phyloP scores from a whole-genome alignment of 2,329 filamentous ascomycete genomes.

The Reticulascus tulasneorum region DNA sequence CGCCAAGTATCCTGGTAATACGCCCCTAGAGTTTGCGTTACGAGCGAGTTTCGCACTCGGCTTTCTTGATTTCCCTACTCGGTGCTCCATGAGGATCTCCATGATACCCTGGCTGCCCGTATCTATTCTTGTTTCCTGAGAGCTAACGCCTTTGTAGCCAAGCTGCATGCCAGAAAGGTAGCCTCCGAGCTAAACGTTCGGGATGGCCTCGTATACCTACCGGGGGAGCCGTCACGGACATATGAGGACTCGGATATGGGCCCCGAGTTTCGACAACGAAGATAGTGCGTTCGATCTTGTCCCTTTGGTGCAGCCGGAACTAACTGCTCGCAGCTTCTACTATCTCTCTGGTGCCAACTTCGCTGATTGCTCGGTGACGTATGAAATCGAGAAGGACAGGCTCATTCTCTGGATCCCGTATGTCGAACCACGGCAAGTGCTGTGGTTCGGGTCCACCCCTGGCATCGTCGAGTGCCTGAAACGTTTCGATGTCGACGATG shows the following conservation, averaged over 20 bases:
- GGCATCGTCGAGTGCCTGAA: constrained; percentile 56
- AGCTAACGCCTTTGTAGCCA: constrained; percentile 34
- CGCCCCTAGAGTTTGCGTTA: not conserved
- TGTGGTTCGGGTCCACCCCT: constrained; percentile 63
- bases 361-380: constrained; percentile 51
- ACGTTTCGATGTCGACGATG: constrained; percentile 67
- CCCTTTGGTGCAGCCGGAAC: not conserved
- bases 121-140: too few relatives aligned
- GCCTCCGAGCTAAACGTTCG: constrained; percentile 44
- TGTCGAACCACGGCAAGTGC: constrained; percentile 55
- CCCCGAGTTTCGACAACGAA: constrained; percentile 51
- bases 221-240: constrained; percentile 44
- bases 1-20: constrained; percentile 34
- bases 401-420: constrained; percentile 72
- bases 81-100: too few relatives aligned
- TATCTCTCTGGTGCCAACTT: constrained; percentile 54
- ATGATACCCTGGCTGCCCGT: too few relatives aligned
- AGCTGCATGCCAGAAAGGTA: constrained; percentile 54
- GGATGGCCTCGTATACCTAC: constrained; percentile 52
- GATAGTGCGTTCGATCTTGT: constrained; percentile 54
- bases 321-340: constrained; percentile 44
- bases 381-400: constrained; percentile 54
- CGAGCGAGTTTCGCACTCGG: not conserved
- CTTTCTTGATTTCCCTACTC: not conserved
- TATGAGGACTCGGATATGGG: constrained; percentile 58